Conservation (phyloP, 1,284 basidiomycete genomes). For the Bjerkandera adusta region DNA sequence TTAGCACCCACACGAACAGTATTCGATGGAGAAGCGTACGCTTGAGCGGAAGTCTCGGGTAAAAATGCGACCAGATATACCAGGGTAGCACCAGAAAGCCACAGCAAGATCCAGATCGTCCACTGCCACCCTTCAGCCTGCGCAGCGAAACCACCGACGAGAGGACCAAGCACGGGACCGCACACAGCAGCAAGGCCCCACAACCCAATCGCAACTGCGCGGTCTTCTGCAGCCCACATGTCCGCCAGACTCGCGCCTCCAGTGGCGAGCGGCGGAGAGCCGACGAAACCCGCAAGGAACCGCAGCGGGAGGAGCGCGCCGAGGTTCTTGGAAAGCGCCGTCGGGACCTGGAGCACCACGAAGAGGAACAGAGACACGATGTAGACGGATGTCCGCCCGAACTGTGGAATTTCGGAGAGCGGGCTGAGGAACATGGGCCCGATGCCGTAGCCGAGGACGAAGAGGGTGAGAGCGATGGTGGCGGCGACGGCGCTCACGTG, state of each 20-base stretch:
- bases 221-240: constrained; percentile 48
- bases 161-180: constrained; percentile 44
- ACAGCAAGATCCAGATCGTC: constrained; percentile 54
- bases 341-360: constrained; percentile 54
- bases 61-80: constrained; percentile 44
- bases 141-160: constrained; percentile 42
- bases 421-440: constrained; percentile 51
- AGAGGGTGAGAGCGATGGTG: constrained; percentile 34
- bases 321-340: constrained; percentile 55
- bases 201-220: constrained; percentile 54
- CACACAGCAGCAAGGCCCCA: constrained; percentile 58
- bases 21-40: constrained; percentile 1
- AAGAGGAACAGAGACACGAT: constrained; percentile 52
- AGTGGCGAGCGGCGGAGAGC: constrained; percentile 35
- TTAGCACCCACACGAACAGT: neutral
- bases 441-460: constrained; percentile 33
- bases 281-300: constrained; percentile 60
- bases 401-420: constrained; percentile 44
- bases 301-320: constrained; percentile 58
- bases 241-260: constrained; percentile 38
- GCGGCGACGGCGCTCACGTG: constrained; percentile 44
- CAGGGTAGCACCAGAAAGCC: constrained; percentile 42
- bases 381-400: constrained; percentile 47
- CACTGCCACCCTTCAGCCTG: constrained; percentile 43
- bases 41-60: constrained; percentile 42